Evolutionary conservation across 345 rosid genomes (phyloP).

Genomic region (Heritiera fomes): DNA sequence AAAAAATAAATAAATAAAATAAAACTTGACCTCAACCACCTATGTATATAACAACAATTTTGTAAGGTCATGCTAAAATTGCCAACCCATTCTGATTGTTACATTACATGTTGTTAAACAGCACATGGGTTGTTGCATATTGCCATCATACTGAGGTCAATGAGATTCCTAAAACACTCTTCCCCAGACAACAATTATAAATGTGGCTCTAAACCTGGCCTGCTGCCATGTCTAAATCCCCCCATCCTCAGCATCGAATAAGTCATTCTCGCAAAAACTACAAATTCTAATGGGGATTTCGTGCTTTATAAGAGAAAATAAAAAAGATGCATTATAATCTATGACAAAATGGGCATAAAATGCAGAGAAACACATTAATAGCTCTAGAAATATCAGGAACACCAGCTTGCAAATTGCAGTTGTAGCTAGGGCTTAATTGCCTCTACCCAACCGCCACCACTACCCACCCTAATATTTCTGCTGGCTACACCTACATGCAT

Average conservation of each 20-base stretch:
- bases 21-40: too few relatives aligned
- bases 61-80: not conserved
- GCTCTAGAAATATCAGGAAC: slow-evolving; percentile 7
- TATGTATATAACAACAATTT: not conserved
- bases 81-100: slow-evolving; percentile 15
- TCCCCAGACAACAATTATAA: slow-evolving; percentile 31
- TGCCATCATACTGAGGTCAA: slow-evolving; percentile 18
- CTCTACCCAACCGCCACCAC: slow-evolving; percentile 38
- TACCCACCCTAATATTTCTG: slow-evolving; percentile 38
- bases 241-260: not conserved
- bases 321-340: not conserved
- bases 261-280: not conserved
- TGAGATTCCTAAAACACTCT: slow-evolving; percentile 32
- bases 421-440: slow-evolving; percentile 44
- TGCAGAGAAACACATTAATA: slow-evolving; percentile 6
- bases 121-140: slow-evolving; percentile 43
- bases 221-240: slow-evolving; percentile 6
- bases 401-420: not conserved
- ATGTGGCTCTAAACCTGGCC: not conserved
- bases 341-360: not conserved
- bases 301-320: not conserved
- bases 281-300: not conserved
- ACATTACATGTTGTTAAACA: slow-evolving; percentile 15
- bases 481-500: slow-evolving; percentile 47
- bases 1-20: too few relatives aligned